Conservation (phyloP, 345 rosid species). For the Odontarrhena argentea region DNA sequence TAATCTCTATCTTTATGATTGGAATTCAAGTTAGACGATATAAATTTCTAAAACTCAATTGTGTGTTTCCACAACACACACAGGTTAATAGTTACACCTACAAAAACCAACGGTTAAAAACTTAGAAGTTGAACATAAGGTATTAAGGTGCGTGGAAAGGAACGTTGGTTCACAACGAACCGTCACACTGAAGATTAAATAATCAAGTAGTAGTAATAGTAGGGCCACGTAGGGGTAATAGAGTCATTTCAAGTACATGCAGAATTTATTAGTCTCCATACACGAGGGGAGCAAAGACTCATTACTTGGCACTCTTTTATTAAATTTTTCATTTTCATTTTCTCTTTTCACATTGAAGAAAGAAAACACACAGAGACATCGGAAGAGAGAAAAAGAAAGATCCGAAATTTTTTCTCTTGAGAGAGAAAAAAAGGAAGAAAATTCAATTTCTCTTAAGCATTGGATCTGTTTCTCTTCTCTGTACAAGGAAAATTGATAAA, state of each 20-base stretch:
- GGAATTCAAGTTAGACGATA: too few species aligned
- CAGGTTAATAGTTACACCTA: not conserved
- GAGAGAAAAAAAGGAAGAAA: slow-evolving; percentile 17
- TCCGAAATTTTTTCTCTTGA: slow-evolving; percentile 24
- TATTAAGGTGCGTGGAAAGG: too few species aligned
- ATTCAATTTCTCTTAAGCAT: slow-evolving; percentile 37
- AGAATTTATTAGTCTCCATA: slow-evolving; percentile 38
- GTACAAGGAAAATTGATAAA: not conserved
- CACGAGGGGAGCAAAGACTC: slow-evolving; percentile 37
- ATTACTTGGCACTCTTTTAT: slow-evolving; percentile 34
- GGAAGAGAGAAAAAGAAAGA: slow-evolving; percentile 35
- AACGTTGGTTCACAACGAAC: slow-evolving; percentile 26
- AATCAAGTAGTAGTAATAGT: not conserved
- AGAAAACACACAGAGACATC: slow-evolving; percentile 28
- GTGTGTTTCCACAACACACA: too few species aligned
- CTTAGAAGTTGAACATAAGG: too few species aligned
- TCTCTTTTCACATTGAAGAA: slow-evolving; percentile 35
- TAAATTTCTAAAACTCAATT: too few species aligned
- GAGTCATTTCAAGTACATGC: slow-evolving; percentile 18
- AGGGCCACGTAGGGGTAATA: not conserved
- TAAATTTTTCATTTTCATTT: not conserved
- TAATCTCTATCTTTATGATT: too few species aligned
- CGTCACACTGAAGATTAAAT: slow-evolving; percentile 19
- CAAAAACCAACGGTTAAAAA: slow-evolving; percentile 14
- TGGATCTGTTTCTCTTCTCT: slow-evolving; percentile 26